phyloP scores from a whole-genome alignment of 2,329 filamentous ascomycete species.

The Trichophyton rubrum region DNA sequence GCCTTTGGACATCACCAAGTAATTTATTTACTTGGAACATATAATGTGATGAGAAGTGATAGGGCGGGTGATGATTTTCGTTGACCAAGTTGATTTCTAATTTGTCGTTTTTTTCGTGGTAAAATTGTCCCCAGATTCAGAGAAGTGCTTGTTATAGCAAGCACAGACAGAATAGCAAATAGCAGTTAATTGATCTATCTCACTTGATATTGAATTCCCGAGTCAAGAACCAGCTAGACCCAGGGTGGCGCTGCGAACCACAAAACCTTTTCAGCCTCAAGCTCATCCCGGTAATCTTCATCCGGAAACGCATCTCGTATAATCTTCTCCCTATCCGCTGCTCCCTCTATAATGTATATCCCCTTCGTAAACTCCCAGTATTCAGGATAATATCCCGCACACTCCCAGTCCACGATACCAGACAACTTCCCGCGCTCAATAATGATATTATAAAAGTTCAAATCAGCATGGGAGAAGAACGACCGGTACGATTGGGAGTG shows the following conservation, averaged over 20 bases:
- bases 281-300: neutral
- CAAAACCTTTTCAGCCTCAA: neutral
- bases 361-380: constrained; percentile 28
- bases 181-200: too few species aligned
- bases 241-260: neutral
- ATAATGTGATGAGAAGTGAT: too few species aligned
- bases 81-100: too few species aligned
- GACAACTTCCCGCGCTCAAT: constrained; percentile 16
- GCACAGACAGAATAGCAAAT: too few species aligned
- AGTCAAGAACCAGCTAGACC: too few species aligned
- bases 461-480: constrained; percentile 22
- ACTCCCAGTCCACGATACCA: constrained; percentile 31
- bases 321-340: neutral
- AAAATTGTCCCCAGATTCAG: too few species aligned
- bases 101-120: too few species aligned
- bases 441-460: constrained; percentile 23
- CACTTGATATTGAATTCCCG: too few species aligned
- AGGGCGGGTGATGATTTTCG: too few species aligned
- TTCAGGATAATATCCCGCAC: constrained; percentile 28
- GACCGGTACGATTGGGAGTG: neutral
- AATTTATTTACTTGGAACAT: neutral
- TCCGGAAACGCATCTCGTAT: neutral
- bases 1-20: constrained; percentile 43
- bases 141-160: too few species aligned
- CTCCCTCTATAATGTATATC: neutral